Base-by-base conservation (phyloP, 306 rosid species). In the Argentina anserina region DNA sequence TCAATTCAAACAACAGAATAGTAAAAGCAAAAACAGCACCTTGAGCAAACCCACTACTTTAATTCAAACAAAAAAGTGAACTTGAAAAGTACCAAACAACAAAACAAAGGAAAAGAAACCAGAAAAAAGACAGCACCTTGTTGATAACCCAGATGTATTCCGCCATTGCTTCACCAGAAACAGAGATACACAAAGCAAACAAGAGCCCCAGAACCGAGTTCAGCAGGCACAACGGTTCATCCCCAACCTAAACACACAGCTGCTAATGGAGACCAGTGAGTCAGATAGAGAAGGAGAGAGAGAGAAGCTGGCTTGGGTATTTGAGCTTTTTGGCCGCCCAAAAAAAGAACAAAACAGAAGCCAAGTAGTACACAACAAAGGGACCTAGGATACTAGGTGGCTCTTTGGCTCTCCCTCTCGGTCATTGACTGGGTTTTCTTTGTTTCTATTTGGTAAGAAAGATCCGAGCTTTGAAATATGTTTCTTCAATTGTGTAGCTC, bases 71-170 rank as follows among this genome's bases (percentile, higher is more conserved):
- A 71, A 47, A 47, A 69, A 80, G 53, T 60, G 47, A 33, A 41
- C 53, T 33, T 58, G 43, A 73, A 36, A 20, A 29, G 72, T 26
- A 12, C 10, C 23, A 1, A 71, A 75, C 40, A 77, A 29, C 17
- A 61, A 76, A 50, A 46, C 0, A 73, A 63, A 18, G 11, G 11
- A 55, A 43, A n/a, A 56, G 9, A 29, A 33, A 55, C 7, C 25
- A 26, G 17, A 29, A 42, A 39, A 71, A 33, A 73, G 21, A 18
- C 71, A 76, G 79, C 60, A 93, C 98, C 98, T 93, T 90, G 85
- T 81, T 83, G 82, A 81, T 63, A 79, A 90, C 86, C 65, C 84
- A 87, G 82, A 81, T 73, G 73, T 75, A 77, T 82, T 77, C 97
- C 15, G 85, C 91, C 98, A 93, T 93, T 45, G 85, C 64, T 81